Evolutionary conservation across 2,329 filamentous ascomycete genomes (phyloP).

Genomic region (Coniochaeta hoffmannii): DNA sequence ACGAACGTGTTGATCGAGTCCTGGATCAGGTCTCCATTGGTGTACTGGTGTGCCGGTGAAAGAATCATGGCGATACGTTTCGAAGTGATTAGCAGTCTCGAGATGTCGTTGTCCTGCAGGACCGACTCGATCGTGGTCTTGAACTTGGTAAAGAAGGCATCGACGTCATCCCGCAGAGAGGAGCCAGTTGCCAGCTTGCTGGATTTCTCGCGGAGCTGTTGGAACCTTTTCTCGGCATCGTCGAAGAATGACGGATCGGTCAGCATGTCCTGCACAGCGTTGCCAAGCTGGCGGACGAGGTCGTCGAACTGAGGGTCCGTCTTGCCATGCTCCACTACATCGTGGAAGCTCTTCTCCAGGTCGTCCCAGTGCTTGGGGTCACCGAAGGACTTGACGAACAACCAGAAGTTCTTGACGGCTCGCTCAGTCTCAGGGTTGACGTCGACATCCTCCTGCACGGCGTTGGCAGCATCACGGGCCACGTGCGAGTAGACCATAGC

Average conservation of each 20-base stretch:
- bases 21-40: constrained; percentile 64
- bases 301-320: constrained; percentile 78
- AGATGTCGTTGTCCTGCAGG: constrained; percentile 63
- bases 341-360: constrained; percentile 60
- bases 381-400: constrained; percentile 72
- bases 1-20: constrained; percentile 77
- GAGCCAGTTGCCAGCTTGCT: constrained; percentile 61
- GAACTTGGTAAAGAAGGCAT: constrained; percentile 61
- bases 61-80: constrained; percentile 62
- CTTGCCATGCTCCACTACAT: constrained; percentile 65
- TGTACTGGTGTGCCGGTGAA: constrained; percentile 54
- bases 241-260: constrained; percentile 84
- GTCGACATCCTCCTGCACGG: constrained; percentile 62
- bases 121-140: constrained; percentile 63
- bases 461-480: constrained; percentile 57
- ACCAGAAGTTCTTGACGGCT: constrained; percentile 75
- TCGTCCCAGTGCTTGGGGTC: constrained; percentile 67
- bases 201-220: constrained; percentile 42
- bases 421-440: constrained; percentile 68
- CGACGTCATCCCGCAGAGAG: constrained; percentile 63
- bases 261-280: constrained; percentile 70
- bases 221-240: constrained; percentile 51
- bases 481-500: constrained; percentile 69
- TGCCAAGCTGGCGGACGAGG: constrained; percentile 64
- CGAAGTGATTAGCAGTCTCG: constrained; percentile 59